Base-by-base conservation (phyloP, 805 yeast genomes). In the Candida stauntonica region DNA sequence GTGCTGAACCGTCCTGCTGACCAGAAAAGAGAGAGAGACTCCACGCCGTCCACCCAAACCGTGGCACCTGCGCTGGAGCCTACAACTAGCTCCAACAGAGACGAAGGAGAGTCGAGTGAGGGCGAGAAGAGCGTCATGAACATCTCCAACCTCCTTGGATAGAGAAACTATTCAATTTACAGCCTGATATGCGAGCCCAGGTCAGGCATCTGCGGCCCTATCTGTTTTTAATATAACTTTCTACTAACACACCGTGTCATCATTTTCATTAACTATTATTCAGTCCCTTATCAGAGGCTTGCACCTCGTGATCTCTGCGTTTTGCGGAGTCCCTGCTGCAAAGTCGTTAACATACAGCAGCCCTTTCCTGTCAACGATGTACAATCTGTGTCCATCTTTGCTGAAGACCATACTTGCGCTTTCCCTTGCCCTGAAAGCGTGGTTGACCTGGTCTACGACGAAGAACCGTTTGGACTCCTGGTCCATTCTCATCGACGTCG, bases 291-390 rank as follows among this genome's bases (percentile, higher is more conserved):
- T 32, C 29, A 46, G 28, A 5, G 41, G 50, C 55, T 80, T 81
- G 61, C 85, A 78, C 55, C 81, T 74, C 3, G 83, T 73, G 7
- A 82, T 80, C 14, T 78, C 81, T 17, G 70, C 72, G 48, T 77
- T 79, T 46, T 78, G 80, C 8, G 11, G 93, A 17, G 80, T 61
- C 2, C 94, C 96, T 37, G 87, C 89, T 12, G 93, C 84, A 62
- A 88, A 89, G 61, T 89, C 97, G 49, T 84, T 86, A 23, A 88
- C 75, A 45, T 80, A 79, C 32, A 88, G 63, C 1, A 77, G 60
- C 0, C 97, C 97, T 52, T 84, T 86, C 29, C 96, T 66, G 59
- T 89, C 98, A 13, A 87, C 71, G 4, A 78, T 72, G 49, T 77
- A 81, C 15, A 89, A 65, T 45, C 79, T 79, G 33, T 88, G 88